Evolutionary conservation across 2,329 filamentous ascomycete species (phyloP).

Genomic region (Emmonsiellopsis sp.): DNA sequence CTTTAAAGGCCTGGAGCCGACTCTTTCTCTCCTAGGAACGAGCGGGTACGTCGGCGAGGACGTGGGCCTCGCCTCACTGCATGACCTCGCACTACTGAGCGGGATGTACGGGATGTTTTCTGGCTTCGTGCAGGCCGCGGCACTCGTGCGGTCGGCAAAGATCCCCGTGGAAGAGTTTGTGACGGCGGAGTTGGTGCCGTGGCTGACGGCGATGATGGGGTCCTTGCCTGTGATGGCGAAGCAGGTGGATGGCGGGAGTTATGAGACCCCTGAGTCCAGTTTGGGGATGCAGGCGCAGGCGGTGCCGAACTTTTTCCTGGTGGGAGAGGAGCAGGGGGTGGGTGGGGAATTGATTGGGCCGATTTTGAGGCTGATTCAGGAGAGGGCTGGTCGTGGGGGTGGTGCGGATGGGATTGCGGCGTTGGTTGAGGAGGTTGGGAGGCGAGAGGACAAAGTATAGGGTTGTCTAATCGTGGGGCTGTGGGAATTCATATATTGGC

Average conservation of each 20-base stretch:
- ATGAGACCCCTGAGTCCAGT: not conserved
- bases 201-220: not conserved
- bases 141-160: not conserved
- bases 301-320: not conserved
- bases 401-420: not conserved
- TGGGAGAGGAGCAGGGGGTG: not conserved
- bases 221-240: not conserved
- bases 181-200: not conserved
- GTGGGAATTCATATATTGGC: no score
- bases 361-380: not conserved
- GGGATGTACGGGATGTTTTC: conserved; percentile 6
- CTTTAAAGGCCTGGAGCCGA: not conserved
- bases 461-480: not conserved
- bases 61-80: not conserved
- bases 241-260: not conserved
- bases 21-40: not conserved
- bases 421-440: not conserved
- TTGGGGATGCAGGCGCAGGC: conserved; percentile 1
- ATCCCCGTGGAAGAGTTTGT: not conserved
- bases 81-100: conserved; percentile 1
- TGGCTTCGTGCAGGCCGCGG: conserved; percentile 1
- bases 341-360: not conserved
- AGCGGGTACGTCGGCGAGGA: not conserved
- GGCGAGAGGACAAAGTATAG: not conserved
- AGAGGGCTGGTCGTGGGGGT: not conserved